These are phyloP conservation scores for Mesembryanthemum crystallinum DNA, from an alignment of 148 eudicot species.

Conservation along the genomic window DNA sequence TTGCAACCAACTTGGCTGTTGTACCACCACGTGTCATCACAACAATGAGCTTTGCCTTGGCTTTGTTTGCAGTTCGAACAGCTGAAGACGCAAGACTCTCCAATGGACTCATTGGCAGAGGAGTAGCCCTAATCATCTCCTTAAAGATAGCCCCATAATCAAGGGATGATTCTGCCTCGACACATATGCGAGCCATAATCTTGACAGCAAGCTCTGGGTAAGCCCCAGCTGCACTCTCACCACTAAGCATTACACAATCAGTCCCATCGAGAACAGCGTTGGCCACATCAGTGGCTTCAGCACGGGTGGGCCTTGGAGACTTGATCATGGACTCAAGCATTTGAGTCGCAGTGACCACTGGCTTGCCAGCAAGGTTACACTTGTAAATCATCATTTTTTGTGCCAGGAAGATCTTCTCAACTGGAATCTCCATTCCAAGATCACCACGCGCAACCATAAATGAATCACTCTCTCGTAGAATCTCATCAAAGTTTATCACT, in stretches of 20 bases:
- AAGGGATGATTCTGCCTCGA: constrained; percentile 80
- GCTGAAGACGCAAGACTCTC: constrained; percentile 89
- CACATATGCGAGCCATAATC: constrained; percentile 78
- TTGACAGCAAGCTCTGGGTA: constrained; percentile 84
- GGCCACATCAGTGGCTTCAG: constrained; percentile 82
- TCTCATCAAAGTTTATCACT: constrained; percentile 78
- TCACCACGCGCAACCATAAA: constrained; percentile 96
- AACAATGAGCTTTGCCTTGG: constrained; percentile 72
- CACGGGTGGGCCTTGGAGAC: constrained; percentile 78
- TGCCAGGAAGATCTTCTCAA: constrained; percentile 81
- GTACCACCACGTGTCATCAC: constrained; percentile 88
- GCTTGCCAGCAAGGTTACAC: constrained; percentile 76
- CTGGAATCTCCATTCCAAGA: constrained; percentile 90
- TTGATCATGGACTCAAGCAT: constrained; percentile 85
- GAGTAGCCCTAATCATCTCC: constrained; percentile 68
- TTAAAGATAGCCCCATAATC: constrained; percentile 60
- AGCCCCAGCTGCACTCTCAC: constrained; percentile 86
- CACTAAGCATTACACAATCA: constrained; percentile 84
- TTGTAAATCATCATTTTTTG: constrained; percentile 92
- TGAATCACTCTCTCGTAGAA: constrained; percentile 72
- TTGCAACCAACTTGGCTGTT: constrained; percentile 79
- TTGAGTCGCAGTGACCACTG: constrained; percentile 87
- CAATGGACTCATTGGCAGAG: constrained; percentile 84
- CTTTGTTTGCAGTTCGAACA: constrained; percentile 82
- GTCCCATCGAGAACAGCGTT: constrained; percentile 83